Percentiles rank a stretch among this genome's conserved stretches.
phyloP scores from a whole-genome alignment of 768 basidiomycete genomes.

The Pleurotus tuber-regium region DNA sequence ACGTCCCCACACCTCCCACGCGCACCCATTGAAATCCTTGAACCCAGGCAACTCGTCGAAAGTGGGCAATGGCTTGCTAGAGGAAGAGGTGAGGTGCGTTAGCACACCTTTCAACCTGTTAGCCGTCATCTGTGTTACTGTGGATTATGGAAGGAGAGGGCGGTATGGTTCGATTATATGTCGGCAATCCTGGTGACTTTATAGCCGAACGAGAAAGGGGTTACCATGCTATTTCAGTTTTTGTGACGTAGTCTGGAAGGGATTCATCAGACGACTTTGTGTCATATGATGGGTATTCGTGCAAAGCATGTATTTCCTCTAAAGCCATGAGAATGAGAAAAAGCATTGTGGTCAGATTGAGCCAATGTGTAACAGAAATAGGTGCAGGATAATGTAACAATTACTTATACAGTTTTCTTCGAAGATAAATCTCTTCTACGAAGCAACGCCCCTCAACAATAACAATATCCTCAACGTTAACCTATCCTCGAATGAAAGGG shows the following conservation, averaged over 20 bases:
- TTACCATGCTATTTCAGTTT: too few species aligned
- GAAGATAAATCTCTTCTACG: too few species aligned
- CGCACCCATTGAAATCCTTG: conserved; percentile 60
- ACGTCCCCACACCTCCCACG: conserved; percentile 67
- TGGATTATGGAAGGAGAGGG: too few species aligned
- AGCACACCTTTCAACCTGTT: conserved; percentile 28
- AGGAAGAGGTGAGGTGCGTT: conserved; percentile 22
- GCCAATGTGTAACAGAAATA: background rate
- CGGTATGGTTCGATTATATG: too few species aligned
- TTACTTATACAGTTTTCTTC: conserved; percentile 4
- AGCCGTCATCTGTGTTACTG: conserved; percentile 23
- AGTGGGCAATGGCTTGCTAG: conserved; percentile 23
- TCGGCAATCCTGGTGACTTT: too few species aligned
- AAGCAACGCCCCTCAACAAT: background rate
- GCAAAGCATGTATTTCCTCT: too few species aligned
- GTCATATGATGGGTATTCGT: background rate
- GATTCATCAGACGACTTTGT: background rate
- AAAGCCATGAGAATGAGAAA: background rate
- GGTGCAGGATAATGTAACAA: conserved; percentile 1
- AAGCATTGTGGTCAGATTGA: background rate
- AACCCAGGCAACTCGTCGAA: conserved; percentile 40
- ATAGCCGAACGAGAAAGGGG: background rate
- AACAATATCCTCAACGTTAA: background rate
- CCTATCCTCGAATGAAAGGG: conserved; percentile 69
- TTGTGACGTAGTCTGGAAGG: background rate